These are phyloP conservation scores for Starmerella khaoyaiensis DNA, from an alignment of 805 yeast genomes.

Conservation along the genomic window DNA sequence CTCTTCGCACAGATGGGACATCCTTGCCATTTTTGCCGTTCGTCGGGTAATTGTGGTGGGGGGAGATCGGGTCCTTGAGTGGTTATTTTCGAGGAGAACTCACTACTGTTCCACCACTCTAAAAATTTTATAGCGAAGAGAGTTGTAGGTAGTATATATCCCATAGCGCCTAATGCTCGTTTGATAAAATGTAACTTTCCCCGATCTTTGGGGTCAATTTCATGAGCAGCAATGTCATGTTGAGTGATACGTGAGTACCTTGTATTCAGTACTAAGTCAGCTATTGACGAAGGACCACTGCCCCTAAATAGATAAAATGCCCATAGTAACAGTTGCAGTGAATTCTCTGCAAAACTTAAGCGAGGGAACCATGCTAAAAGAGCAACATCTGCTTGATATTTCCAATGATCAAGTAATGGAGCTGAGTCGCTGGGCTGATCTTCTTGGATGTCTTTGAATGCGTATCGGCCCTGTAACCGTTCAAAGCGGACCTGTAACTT, in stretches of 20 bases:
- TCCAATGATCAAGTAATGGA: slow-evolving; percentile 21
- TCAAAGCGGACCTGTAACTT: slow-evolving; percentile 57
- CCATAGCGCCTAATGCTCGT: slow-evolving; percentile 10
- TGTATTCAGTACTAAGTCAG: slow-evolving; percentile 49
- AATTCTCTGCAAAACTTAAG: slow-evolving; percentile 35
- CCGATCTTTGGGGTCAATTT: background rate
- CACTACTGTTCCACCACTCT: slow-evolving; percentile 87
- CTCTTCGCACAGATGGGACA: slow-evolving; percentile 62
- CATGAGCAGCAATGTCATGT: slow-evolving; percentile 20
- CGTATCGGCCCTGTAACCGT: slow-evolving; percentile 43
- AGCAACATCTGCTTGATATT: slow-evolving; percentile 23
- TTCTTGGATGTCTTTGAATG: slow-evolving; percentile 36
- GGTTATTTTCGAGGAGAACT: slow-evolving; percentile 36
- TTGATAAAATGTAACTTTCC: background rate
- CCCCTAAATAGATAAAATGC: slow-evolving; percentile 55
- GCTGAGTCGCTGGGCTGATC: slow-evolving; percentile 21
- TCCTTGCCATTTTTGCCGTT: slow-evolving; percentile 9
- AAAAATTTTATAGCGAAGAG: slow-evolving; percentile 69
- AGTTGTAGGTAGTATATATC: slow-evolving; percentile 58
- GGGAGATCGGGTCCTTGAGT: slow-evolving; percentile 13
- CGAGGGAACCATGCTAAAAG: slow-evolving; percentile 54
- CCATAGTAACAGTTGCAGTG: slow-evolving; percentile 44
- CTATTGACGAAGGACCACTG: slow-evolving; percentile 47
- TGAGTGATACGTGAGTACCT: slow-evolving; percentile 48
- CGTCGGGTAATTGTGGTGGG: slow-evolving; percentile 20